Conservation (phyloP, 768 basidiomycete species). For the Suillus decipiens region DNA sequence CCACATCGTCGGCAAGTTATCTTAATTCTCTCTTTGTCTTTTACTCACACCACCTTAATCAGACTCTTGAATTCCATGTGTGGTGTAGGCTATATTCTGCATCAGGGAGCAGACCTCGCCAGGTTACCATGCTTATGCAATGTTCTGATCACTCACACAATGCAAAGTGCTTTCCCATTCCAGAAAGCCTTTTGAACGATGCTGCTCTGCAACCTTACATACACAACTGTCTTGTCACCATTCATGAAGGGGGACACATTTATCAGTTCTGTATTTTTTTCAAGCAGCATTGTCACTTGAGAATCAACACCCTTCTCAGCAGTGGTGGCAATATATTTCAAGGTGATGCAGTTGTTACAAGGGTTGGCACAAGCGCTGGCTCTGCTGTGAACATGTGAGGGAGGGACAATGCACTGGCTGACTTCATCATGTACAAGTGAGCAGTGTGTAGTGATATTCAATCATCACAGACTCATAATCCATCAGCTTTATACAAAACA, state of each 20-base stretch:
- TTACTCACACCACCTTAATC: not conserved
- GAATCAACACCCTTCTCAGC: constrained; percentile 2
- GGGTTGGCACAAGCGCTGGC: not conserved
- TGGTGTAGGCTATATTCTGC: constrained; percentile 11
- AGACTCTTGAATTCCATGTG: constrained; percentile 6
- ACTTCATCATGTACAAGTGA: constrained; percentile 15
- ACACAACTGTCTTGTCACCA: constrained; percentile 13
- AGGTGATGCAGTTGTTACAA: constrained; percentile 11
- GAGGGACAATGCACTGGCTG: constrained; percentile 4
- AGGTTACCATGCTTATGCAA: constrained; percentile 5
- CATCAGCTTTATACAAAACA: constrained; percentile 3
- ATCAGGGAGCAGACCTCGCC: not conserved
- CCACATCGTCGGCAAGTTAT: not conserved
- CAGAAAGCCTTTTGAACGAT: constrained; percentile 11
- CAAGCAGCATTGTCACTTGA: constrained; percentile 12
- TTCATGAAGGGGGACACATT: constrained; percentile 2
- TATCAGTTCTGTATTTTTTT: constrained; percentile 10
- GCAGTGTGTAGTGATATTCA: not conserved
- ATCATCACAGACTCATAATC: not conserved
- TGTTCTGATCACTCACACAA: not conserved
- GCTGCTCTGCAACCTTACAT: not conserved
- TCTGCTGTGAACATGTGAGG: constrained; percentile 13
- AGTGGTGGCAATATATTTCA: not conserved
- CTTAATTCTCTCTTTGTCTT: not conserved
- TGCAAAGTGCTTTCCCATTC: constrained; percentile 4